phyloP scores from a whole-genome alignment of 495 filamentous ascomycete genomes.

The Chaetomium fimeti region DNA sequence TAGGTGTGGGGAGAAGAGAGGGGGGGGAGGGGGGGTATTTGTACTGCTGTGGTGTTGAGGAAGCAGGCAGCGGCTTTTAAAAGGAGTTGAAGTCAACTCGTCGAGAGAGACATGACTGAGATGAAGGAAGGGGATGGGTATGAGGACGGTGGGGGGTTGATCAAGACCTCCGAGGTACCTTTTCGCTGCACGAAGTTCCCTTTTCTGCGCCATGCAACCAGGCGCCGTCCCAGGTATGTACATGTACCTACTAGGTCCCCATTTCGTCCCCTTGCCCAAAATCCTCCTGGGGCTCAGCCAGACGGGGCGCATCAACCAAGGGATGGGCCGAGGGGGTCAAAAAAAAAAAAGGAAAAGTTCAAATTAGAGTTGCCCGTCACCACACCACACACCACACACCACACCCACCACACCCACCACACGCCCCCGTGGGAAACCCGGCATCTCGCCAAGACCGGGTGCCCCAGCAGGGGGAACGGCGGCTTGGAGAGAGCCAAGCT shows the following conservation, averaged over 20 bases:
- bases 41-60: constrained; percentile 10
- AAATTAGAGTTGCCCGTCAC: constrained; percentile 15
- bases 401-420: too few relatives aligned
- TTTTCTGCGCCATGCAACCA: constrained; percentile 5
- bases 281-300: not conserved
- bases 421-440: constrained; percentile 7
- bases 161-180: constrained; percentile 18
- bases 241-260: constrained; percentile 11
- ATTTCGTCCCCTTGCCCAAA: not conserved
- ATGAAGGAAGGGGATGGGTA: constrained; percentile 8
- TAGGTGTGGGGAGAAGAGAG: not conserved
- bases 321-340: not conserved
- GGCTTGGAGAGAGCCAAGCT: constrained; percentile 3
- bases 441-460: constrained; percentile 19
- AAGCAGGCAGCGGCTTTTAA: not conserved
- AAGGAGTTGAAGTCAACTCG: constrained; percentile 11
- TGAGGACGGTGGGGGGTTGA: constrained; percentile 16
- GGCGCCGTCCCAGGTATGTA: not conserved
- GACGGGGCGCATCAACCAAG: constrained; percentile 9
- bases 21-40: constrained; percentile 3
- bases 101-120: constrained; percentile 6
- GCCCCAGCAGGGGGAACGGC: constrained; percentile 14
- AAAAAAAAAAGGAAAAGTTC: constrained; percentile 19
- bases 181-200: constrained; percentile 1
- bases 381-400: not conserved